Conservation (phyloP, 768 basidiomycete genomes). For the Naganishia antarctica region DNA sequence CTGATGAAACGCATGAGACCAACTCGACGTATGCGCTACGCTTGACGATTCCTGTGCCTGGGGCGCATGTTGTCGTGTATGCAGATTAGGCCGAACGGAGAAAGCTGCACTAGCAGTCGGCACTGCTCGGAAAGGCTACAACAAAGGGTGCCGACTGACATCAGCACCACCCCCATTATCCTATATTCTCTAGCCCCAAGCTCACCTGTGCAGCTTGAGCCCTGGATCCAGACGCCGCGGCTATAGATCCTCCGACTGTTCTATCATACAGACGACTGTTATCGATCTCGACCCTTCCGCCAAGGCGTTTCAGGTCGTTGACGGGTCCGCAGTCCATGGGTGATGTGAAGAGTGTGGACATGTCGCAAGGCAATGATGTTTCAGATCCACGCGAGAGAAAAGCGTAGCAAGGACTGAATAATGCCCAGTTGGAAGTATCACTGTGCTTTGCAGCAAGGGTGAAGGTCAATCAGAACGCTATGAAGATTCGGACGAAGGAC, state of each 20-base stretch:
- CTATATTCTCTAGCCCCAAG: background rate
- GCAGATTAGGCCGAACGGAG: background rate
- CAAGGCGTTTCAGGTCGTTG: conserved; percentile 23
- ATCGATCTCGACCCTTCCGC: conserved; percentile 15
- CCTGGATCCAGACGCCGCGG: background rate
- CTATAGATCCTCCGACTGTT: background rate
- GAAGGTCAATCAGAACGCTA: too few species aligned
- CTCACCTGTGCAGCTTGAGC: conserved; percentile 4
- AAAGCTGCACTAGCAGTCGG: background rate
- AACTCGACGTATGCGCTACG: background rate
- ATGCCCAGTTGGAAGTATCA: too few species aligned
- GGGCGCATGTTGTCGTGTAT: background rate
- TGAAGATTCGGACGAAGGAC: too few species aligned
- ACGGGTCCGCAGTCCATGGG: conserved; percentile 20
- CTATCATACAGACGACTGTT: conserved; percentile 1
- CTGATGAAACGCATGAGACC: conserved; percentile 15
- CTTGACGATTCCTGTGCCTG: background rate
- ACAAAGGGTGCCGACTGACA: background rate
- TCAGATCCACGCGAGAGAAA: too few species aligned
- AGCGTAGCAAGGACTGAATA: too few species aligned
- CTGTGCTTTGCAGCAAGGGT: too few species aligned
- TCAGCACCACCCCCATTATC: background rate
- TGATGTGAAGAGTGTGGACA: conserved; percentile 15
- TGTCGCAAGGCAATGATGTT: background rate
- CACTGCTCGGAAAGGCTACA: conserved; percentile 6